Base-by-base conservation (phyloP, 345 rosid genomes). In the Boechera retrofracta region DNA sequence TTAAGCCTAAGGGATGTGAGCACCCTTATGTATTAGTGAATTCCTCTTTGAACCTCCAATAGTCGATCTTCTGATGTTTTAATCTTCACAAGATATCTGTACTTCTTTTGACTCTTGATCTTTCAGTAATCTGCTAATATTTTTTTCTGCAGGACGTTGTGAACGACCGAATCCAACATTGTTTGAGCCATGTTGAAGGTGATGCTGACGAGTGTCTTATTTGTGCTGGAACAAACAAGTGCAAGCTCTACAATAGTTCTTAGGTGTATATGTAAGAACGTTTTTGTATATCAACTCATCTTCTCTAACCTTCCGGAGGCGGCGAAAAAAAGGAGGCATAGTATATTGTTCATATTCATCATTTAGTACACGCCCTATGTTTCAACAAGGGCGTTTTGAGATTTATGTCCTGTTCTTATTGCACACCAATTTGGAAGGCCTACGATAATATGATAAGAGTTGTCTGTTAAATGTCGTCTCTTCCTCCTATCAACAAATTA, bases 181-280 rank as follows among this genome's bases (percentile, higher is more conserved):
- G 97, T 69, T 77, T 92, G 72, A 82, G 86, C 82, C 97, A 85
- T 78, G 88, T 85, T 48, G 92, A 79, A 18, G 97, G 97, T 72
- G 91, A 85, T 67, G 89, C 83, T 33, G 92, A 86, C 47, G 97
- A 89, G 69, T 90, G 97, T 82, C 64, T 61, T 59, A 95, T 75
- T 55, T 94, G 98, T 82, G 86, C 84, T 38, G 97, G 97, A 71
- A 92, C 98, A 74, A 71, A 81, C 74, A 94, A 85, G 76, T 94
- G 98, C 90, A 90, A 83, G 89, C 80, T 94, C 77, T 87, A 88
- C 72, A 74, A 52, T 72, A 67, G 64, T 67, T 55, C 74, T 59
- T 72, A 78, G 64, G 74, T 60, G 29, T 24, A 32, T 42, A 78
- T 64, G 53, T 71, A 71, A 63, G 54, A 64, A 24, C 24, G 6